These are phyloP conservation scores for Monosporascus sp. DNA, from an alignment of 2,329 filamentous ascomycete genomes.

Conservation along the genomic window DNA sequence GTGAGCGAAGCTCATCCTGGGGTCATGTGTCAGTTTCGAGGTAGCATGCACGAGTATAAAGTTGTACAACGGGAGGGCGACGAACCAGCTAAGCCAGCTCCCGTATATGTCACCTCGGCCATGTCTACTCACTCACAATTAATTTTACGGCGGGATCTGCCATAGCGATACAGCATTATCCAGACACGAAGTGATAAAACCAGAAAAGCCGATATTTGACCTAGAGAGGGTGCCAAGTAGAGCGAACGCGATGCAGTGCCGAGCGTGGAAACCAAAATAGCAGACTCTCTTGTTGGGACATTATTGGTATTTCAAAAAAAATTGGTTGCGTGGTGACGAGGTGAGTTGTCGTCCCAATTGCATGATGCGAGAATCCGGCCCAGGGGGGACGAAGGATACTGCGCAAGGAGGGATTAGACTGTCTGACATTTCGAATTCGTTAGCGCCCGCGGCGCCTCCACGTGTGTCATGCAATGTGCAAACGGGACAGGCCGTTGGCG, in stretches of 20 bases:
- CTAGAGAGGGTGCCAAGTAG: neutral
- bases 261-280: neutral
- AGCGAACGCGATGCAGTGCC: neutral
- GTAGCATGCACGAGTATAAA: too few relatives aligned
- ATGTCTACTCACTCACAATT: neutral
- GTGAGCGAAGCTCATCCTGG: slow-evolving; percentile 66
- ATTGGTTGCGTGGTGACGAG: neutral
- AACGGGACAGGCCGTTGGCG: too few relatives aligned
- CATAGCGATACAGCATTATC: neutral
- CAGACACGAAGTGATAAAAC: neutral
- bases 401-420: too few relatives aligned
- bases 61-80: too few relatives aligned
- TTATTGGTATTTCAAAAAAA: neutral
- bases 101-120: too few relatives aligned
- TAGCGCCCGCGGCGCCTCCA: too few relatives aligned
- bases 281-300: neutral
- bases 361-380: neutral
- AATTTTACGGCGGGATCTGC: neutral
- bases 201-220: neutral
- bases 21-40: slow-evolving; percentile 1
- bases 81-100: too few relatives aligned
- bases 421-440: too few relatives aligned
- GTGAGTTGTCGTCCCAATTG: neutral
- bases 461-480: too few relatives aligned
- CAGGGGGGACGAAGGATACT: too few relatives aligned